Evolutionary conservation across 441 rosid species (phyloP), one percentile per base, ranked within the genome.

Genomic region (Syzygium syzygioides): DNA sequence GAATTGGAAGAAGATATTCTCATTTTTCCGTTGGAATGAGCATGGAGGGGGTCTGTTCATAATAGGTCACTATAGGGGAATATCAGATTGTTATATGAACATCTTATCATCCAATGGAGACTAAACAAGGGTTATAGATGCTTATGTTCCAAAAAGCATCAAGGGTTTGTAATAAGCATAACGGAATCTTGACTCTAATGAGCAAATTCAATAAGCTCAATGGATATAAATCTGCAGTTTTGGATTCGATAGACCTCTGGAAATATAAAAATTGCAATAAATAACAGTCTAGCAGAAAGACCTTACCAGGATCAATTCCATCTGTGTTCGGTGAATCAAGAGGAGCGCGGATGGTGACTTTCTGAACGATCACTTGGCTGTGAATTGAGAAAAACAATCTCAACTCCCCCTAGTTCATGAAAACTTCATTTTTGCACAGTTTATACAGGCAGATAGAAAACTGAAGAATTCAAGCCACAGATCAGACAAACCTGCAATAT

Each of bases 301-400:
- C 88, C 91, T 93, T 90, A 98, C 99, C 99, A 88, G 98, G 99
- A 95, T 98, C 97, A 86, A 98, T 95, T 86, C 99, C 99, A 64
- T 97, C 99, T 19, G 99, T 98, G 86, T 98, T 98, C 57, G 99
- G 99, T 85, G 99, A 96, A 66, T 96, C 97, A 88, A 95, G 97
- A 89, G 99, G 99, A 91, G 99, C 98, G 86, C 94, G 96, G 85
- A 98, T 98, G 54, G 97, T 96, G 91, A 98, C 94, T 90, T 97
- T 95, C 91, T 94, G 96, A 90, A 98, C 94, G 87, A 91, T 92
- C 66, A 98, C 99, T 87, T 95, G 94, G 92, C 99, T 98, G 97
- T 95, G 92, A 92, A 94, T 89, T 93, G 92, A 91, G 87, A 90
- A 93, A 94, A 94, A 91, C 89, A 91, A 89, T 76, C 90, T 89